phyloP scores from a whole-genome alignment of 2,329 filamentous ascomycete genomes.

The Teratosphaeria pseudoeucalypti region DNA sequence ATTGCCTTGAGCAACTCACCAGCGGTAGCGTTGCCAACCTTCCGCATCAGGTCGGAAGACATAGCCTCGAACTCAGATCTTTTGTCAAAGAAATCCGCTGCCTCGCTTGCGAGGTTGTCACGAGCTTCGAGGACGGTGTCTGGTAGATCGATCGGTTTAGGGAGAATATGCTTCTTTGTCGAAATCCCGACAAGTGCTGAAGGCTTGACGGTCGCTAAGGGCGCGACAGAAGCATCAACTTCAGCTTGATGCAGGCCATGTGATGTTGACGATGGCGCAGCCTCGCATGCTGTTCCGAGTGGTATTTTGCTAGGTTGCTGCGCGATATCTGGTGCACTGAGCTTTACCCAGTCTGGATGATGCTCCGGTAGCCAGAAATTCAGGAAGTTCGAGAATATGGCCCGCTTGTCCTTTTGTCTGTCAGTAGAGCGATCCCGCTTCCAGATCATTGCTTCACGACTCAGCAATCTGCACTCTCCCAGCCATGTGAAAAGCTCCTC shows the following conservation, averaged over 20 bases:
- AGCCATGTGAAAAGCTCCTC: conserved; percentile 54
- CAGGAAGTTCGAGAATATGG: conserved; percentile 50
- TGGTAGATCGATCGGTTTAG: background rate
- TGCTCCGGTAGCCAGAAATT: conserved; percentile 52
- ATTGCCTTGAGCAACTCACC: conserved; percentile 13
- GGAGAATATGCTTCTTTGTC: background rate
- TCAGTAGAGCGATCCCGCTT: conserved; percentile 41
- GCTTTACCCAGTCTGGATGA: conserved; percentile 5
- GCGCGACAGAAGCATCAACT: background rate
- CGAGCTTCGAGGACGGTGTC: conserved; percentile 16
- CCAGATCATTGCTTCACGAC: conserved; percentile 26
- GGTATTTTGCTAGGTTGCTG: background rate
- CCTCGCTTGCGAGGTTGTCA: conserved; percentile 39
- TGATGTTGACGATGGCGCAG: background rate
- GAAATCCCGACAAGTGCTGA: background rate
- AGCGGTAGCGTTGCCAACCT: conserved; percentile 13
- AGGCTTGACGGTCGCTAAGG: background rate
- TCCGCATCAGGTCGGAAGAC: conserved; percentile 8
- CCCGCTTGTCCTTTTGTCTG: conserved; percentile 44
- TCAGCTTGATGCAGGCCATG: background rate
- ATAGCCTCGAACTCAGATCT: conserved; percentile 11
- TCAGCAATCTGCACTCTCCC: conserved; percentile 49
- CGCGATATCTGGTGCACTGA: background rate
- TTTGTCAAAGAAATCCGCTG: conserved; percentile 33
- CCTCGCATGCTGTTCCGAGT: background rate